Conservation (phyloP, 805 yeast species). For the Barnettozyma wickerhamii region DNA sequence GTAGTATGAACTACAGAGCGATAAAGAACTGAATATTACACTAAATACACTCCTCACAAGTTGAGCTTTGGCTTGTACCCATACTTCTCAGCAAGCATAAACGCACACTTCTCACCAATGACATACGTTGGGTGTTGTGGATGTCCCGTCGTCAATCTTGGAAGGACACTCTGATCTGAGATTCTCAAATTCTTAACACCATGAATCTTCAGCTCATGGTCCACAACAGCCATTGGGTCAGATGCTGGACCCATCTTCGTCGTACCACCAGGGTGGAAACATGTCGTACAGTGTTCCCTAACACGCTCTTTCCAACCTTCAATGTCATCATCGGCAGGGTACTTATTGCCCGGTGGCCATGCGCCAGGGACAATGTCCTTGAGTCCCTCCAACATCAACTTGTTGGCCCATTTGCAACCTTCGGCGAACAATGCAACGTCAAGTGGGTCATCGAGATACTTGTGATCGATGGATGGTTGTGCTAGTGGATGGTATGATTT, state of each 20-base stretch:
- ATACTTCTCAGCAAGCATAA: background rate
- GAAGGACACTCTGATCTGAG: background rate
- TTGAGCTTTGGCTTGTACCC: background rate
- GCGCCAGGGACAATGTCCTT: too few species aligned
- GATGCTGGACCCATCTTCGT: background rate
- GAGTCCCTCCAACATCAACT: too few species aligned
- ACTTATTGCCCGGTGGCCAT: too few species aligned
- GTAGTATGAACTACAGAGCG: background rate
- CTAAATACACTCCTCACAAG: background rate
- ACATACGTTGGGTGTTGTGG: background rate
- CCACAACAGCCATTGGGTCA: background rate
- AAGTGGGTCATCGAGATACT: too few species aligned
- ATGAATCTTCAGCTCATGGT: background rate
- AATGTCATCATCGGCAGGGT: too few species aligned
- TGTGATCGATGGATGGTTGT: too few species aligned
- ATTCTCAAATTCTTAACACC: background rate
- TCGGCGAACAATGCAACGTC: too few species aligned
- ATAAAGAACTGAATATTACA: background rate
- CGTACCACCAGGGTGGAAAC: background rate
- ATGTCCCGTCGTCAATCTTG: background rate
- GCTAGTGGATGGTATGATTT: too few species aligned
- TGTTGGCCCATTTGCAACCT: too few species aligned
- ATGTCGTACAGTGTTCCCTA: background rate
- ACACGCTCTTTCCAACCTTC: background rate
- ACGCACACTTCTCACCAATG: background rate